phyloP scores from a whole-genome alignment of 2,329 filamentous ascomycete genomes.

The Colletotrichum siamense region DNA sequence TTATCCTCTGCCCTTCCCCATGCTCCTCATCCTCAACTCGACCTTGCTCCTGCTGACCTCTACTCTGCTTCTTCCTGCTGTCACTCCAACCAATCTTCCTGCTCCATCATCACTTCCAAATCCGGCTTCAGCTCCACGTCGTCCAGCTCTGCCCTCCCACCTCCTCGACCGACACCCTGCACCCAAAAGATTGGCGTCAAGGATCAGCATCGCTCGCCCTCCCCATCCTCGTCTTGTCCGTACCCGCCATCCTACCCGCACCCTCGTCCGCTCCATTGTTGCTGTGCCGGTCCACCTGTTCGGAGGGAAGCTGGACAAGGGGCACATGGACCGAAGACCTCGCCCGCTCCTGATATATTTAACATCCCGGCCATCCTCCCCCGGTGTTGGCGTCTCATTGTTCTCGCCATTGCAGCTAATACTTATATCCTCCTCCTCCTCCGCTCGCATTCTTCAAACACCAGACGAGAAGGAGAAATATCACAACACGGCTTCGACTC shows the following conservation, averaged over 20 bases:
- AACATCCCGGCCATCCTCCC: neutral
- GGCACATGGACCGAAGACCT: conserved; percentile 13
- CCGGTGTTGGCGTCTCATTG: neutral
- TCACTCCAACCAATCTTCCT: neutral
- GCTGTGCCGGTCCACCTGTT: conserved; percentile 1
- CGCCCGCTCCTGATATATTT: conserved; percentile 16
- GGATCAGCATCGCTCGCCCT: neutral
- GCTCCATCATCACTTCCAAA: neutral
- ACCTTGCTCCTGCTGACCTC: neutral
- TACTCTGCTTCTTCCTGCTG: neutral
- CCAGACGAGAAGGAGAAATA: neutral
- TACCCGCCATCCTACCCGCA: neutral
- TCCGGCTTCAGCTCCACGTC: neutral
- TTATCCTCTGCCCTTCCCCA: neutral
- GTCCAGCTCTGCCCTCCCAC: neutral
- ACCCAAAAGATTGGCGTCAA: conserved; percentile 8
- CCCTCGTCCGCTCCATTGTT: neutral
- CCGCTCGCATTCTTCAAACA: neutral
- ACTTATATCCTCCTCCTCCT: conserved; percentile 12
- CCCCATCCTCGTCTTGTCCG: neutral
- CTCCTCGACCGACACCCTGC: neutral
- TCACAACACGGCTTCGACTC: neutral
- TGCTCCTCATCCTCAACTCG: neutral
- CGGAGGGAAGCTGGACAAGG: conserved; percentile 8
- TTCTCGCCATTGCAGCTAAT: conserved; percentile 1